Base-by-base conservation (phyloP, 176 grass and related monocot species). In the Eragrostis nindensis region DNA sequence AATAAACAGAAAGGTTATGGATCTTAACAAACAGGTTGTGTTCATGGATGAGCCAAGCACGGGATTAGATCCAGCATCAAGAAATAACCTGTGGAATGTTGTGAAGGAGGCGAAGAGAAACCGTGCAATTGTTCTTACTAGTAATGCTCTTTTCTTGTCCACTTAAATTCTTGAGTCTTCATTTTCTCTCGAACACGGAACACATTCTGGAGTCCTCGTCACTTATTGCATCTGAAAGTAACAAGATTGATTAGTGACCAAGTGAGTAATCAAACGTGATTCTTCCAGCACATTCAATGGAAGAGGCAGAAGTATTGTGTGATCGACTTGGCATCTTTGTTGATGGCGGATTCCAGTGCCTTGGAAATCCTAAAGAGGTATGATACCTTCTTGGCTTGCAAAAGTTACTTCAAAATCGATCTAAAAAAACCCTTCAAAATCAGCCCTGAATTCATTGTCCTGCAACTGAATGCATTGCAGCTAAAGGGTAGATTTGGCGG, bases 21-120 rank as follows among this genome's bases (percentile, higher is more conserved):
- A 81, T 64, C 55, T 43, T 68, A 83, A 44, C 39, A 63, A 62
- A 78, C 75, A 98, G 88, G 90, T 93, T 80, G 90, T 94, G 24
- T 94, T 91, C 84, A 92, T 95, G 95, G 95, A 98, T 86, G 95
- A 94, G 25, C 92, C 92, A 4, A 98, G 95, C 74, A 94, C 95
- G 16, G 95, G 95, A 36, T 65, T 95, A 53, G 90, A 95, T 74
- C 90, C 90, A 0, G 88, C 86, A 83, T 95, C 95, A 85, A 89
- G 92, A 85, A 91, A 91, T 62, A 84, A 88, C 68, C 79, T 97
- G 74, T 93, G 90, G 93, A 90, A 89, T 66, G 83, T 89, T 76
- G 79, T 93, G 68, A 93, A 88, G 82, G 82, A 86, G 49, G 90
- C 93, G 54, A 97, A 93, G 81, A 83, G 62, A 66, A 78, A 93